Percentiles rank a stretch among this genome's conserved stretches.
These are phyloP conservation scores for Meredithiella fracta DNA, from an alignment of 2,329 filamentous ascomycete genomes.

Conservation along the genomic window DNA sequence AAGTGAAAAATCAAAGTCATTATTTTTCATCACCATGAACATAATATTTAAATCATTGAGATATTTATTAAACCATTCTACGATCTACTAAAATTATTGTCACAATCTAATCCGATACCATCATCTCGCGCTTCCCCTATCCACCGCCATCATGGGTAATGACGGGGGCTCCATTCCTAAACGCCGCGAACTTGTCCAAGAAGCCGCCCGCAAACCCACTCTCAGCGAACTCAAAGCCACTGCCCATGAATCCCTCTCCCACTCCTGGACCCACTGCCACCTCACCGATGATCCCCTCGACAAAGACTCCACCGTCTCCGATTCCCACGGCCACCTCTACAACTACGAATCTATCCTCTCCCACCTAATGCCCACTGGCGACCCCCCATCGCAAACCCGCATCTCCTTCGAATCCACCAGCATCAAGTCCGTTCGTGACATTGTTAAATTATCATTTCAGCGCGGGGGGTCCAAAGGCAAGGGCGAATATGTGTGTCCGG, in stretches of 20 bases:
- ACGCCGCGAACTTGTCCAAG: conserved; percentile 87
- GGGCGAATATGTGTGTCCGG: conserved; percentile 55
- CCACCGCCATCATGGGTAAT: conserved; percentile 67
- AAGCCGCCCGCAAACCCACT: conserved; percentile 68
- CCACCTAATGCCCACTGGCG: conserved; percentile 27
- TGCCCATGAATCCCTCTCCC: conserved; percentile 65
- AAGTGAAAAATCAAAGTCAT: neutral
- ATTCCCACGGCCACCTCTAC: conserved; percentile 70
- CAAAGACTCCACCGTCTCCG: conserved; percentile 57
- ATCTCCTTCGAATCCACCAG: conserved; percentile 30
- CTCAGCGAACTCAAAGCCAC: conserved; percentile 78
- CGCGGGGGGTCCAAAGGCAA: conserved; percentile 25
- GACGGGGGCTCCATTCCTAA: conserved; percentile 94
- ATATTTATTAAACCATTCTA: too few species aligned
- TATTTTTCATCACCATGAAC: neutral
- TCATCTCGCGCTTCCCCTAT: too few species aligned
- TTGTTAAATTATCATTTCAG: conserved; percentile 72
- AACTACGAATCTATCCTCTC: conserved; percentile 81
- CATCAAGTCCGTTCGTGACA: conserved; percentile 71
- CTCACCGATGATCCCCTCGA: conserved; percentile 64
- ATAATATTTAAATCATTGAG: neutral
- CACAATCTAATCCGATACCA: neutral
- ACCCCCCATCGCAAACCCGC: conserved; percentile 22
- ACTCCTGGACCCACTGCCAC: conserved; percentile 76
- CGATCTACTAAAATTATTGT: neutral